Base-by-base conservation (phyloP, 1,139 yeast genomes). In the Magnusiomyces ingens region DNA sequence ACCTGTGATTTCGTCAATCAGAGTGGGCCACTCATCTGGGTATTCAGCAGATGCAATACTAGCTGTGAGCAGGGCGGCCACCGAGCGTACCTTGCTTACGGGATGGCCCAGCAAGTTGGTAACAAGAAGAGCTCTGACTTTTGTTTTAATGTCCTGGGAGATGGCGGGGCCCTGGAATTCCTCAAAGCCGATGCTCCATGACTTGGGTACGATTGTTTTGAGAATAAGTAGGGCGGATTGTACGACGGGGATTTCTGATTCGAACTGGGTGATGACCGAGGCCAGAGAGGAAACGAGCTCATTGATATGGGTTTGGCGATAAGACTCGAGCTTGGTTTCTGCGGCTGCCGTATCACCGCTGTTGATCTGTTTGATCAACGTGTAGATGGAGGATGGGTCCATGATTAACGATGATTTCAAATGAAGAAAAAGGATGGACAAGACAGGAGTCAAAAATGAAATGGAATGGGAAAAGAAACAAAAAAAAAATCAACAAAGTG, bases 1-100 rank as follows among this genome's bases (percentile, higher is more conserved):
- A 18, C 67, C 62, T 62, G 80, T 80, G 49, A 86, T 65, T 13
- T 68, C 64, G 19, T 72, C 70, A 55, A 91, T 66, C 48, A 93
- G 72, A 35, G 75, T 77, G 0, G 97, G 96, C 98, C 98, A 93
- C 64, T 89, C 95, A 63, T 93, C 98, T 0, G 99, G 99, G 64
- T 81, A 91, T 64, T 93, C 99, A 1, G 84, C 86, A 1, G 88
- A 85, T 0, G 96, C 91, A 22, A 93, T 86, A 62, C 86, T 95
- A 1, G 87, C 86, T 26, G 89, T 79, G 13, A 88, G 84, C 59
- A 88, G 83, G 0, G 93, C 82, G 1, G 86, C 80, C 50, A 87
- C 79, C 41, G 77, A 77, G 56, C 90, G 74, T 17, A 90, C 71
- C 62, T 85, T 85, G n/a, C 85, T 74, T 57, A 78, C 77, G 0